Evolutionary conservation across 129 eudicot genomes (phyloP).

Genomic region (Tagetes erecta): DNA sequence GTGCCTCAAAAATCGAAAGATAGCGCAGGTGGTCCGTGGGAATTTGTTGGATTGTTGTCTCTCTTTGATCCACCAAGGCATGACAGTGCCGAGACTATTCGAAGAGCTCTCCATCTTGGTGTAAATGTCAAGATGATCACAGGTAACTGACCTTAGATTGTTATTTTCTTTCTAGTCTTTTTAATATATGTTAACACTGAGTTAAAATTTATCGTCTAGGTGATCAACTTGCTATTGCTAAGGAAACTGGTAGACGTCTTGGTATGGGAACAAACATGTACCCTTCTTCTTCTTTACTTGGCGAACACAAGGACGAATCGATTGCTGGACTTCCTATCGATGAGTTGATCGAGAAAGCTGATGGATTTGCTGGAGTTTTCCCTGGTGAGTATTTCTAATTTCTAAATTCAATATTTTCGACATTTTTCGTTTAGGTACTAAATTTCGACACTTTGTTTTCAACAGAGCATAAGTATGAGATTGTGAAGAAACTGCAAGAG

Average conservation of each 20-base stretch:
- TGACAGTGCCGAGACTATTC: constrained; percentile 67
- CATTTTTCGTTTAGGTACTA: not conserved
- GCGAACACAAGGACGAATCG: constrained; percentile 15
- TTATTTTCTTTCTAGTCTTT: not conserved
- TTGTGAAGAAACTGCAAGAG: constrained; percentile 20
- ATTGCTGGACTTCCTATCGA: constrained; percentile 4
- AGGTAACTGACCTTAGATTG: constrained; percentile 27
- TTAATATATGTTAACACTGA: not conserved
- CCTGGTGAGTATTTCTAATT: constrained; percentile 52
- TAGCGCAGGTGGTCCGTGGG: constrained; percentile 62
- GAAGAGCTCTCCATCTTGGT: constrained; percentile 68
- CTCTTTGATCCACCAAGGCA: constrained; percentile 77
- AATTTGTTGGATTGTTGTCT: constrained; percentile 66
- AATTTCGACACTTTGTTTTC: not conserved
- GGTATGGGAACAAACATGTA: constrained; percentile 21
- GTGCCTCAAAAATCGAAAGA: constrained; percentile 73
- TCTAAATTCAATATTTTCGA: not conserved
- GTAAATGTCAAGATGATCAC: constrained; percentile 84
- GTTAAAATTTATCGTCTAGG: not conserved
- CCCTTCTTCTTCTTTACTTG: constrained; percentile 13
- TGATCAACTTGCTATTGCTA: constrained; percentile 18
- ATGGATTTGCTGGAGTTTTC: constrained; percentile 91
- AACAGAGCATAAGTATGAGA: constrained; percentile 16
- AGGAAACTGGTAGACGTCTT: constrained; percentile 11
- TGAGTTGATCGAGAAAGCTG: constrained; percentile 25